A percentile compares a stretch with the other conserved stretches of the same genome.
Conservation (phyloP, 2,329 filamentous ascomycete species). For the Neonectria faginata region DNA sequence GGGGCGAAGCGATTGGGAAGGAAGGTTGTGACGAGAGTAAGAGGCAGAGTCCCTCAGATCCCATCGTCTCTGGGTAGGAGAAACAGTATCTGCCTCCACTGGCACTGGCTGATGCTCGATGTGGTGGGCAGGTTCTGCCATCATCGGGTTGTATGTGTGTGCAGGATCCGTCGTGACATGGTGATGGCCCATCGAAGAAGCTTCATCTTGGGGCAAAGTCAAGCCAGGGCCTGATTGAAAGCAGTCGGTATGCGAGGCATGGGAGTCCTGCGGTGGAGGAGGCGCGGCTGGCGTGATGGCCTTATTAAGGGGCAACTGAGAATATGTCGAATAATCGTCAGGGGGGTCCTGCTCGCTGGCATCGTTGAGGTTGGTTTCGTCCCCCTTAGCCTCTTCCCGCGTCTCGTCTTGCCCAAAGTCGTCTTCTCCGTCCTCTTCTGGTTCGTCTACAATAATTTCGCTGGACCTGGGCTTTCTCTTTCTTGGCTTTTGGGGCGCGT, state of each 20-base stretch:
- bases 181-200: slow-evolving; percentile 34
- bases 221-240: slow-evolving; percentile 46
- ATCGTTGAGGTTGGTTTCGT: slow-evolving; percentile 3
- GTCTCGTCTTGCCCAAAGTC: slow-evolving; percentile 34
- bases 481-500: slow-evolving; percentile 50
- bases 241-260: slow-evolving; percentile 40
- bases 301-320: slow-evolving; percentile 47
- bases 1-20: slow-evolving; percentile 29
- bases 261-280: slow-evolving; percentile 35
- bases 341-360: slow-evolving; percentile 2
- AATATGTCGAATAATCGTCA: slow-evolving; percentile 40
- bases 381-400: slow-evolving; percentile 20
- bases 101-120: slow-evolving; percentile 19
- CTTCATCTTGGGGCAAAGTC: slow-evolving; percentile 42
- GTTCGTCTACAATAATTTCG: slow-evolving; percentile 31
- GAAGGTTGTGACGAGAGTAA: slow-evolving; percentile 34
- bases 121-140: slow-evolving; percentile 31
- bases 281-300: slow-evolving; percentile 42
- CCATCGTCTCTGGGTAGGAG: slow-evolving; percentile 35
- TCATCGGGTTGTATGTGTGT: slow-evolving; percentile 26
- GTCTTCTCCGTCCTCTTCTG: slow-evolving; percentile 31
- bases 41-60: slow-evolving; percentile 15
- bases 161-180: slow-evolving; percentile 12
- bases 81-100: slow-evolving; percentile 17
- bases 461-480: slow-evolving; percentile 41